phyloP scores from a whole-genome alignment of 208 protist genomes.

The Herpetomonas tarakana region DNA sequence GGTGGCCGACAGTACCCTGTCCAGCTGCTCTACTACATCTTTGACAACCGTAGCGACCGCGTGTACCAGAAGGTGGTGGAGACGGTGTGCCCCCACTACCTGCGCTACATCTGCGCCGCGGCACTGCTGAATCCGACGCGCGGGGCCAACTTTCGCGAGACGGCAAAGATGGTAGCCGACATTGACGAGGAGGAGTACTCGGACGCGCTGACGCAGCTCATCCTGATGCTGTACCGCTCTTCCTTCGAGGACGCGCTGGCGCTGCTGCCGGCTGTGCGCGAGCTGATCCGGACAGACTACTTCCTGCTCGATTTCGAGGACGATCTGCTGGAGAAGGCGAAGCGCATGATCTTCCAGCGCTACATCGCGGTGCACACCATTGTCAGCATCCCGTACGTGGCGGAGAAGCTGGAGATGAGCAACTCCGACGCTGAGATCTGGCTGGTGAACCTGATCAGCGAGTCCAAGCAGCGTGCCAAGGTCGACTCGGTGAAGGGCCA shows the following conservation, averaged over 20 bases:
- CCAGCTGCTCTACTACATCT: conserved; percentile 80
- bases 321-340: conserved; percentile 67
- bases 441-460: conserved; percentile 89
- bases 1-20: conserved; percentile 74
- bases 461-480: conserved; percentile 89
- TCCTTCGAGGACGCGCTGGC: conserved; percentile 80
- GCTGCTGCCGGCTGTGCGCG: conserved; percentile 64
- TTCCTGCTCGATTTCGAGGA: conserved; percentile 78
- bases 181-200: conserved; percentile 90
- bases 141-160: conserved; percentile 59
- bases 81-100: conserved; percentile 87
- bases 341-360: conserved; percentile 82
- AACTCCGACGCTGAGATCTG: conserved; percentile 84
- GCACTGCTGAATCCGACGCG: conserved; percentile 77
- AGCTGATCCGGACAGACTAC: conserved; percentile 70
- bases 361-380: conserved; percentile 85
- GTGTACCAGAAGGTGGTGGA: conserved; percentile 82
- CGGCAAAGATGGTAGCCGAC: conserved; percentile 57
- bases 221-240: conserved; percentile 62
- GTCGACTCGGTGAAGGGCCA: conserved; percentile 89
- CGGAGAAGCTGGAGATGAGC: conserved; percentile 66
- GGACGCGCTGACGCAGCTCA: conserved; percentile 81
- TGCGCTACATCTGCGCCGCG: conserved; percentile 89
- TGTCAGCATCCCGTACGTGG: conserved; percentile 85
- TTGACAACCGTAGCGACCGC: conserved; percentile 64